Conservation (phyloP, 129 eudicot species). For the Deinandra increscens region DNA sequence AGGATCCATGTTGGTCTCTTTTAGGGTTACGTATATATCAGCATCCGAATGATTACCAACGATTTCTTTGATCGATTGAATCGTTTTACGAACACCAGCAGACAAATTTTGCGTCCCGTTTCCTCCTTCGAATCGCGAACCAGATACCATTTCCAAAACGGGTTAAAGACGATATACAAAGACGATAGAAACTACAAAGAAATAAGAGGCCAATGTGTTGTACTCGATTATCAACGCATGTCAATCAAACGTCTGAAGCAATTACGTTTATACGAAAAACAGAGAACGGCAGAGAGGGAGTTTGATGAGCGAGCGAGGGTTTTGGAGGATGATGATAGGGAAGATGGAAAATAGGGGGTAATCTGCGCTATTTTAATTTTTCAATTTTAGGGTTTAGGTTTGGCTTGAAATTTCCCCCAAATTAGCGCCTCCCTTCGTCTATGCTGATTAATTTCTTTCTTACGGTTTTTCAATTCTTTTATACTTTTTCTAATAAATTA, state of each 20-base stretch:
- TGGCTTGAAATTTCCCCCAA: conserved; percentile 21
- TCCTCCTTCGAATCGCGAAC: conserved; percentile 61
- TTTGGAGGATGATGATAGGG: conserved; percentile 26
- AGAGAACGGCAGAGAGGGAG: conserved; percentile 30
- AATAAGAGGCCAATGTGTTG: conserved; percentile 3
- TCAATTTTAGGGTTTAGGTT: conserved; percentile 29
- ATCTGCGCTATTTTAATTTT: conserved; percentile 19
- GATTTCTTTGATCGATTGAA: conserved; percentile 78
- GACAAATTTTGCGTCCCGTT: conserved; percentile 61
- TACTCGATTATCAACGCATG: background rate
- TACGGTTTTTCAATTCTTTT: too few relatives aligned
- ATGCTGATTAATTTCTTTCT: too few relatives aligned
- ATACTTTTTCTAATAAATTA: too few relatives aligned
- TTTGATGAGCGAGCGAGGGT: conserved; percentile 34
- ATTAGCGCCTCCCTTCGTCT: conserved; percentile 18
- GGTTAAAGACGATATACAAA: conserved; percentile 25
- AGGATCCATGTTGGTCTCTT: conserved; percentile 88
- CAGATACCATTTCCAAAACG: conserved; percentile 61
- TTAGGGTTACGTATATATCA: conserved; percentile 71
- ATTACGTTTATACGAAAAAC: conserved; percentile 19
- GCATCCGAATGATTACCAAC: conserved; percentile 91
- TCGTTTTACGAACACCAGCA: conserved; percentile 61
- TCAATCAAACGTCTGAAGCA: conserved; percentile 12
- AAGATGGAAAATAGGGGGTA: conserved; percentile 4
- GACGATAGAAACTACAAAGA: conserved; percentile 20